These are phyloP conservation scores for Furcasterigmium sp. DNA, from an alignment of 2,329 filamentous ascomycete species.

Conservation along the genomic window DNA sequence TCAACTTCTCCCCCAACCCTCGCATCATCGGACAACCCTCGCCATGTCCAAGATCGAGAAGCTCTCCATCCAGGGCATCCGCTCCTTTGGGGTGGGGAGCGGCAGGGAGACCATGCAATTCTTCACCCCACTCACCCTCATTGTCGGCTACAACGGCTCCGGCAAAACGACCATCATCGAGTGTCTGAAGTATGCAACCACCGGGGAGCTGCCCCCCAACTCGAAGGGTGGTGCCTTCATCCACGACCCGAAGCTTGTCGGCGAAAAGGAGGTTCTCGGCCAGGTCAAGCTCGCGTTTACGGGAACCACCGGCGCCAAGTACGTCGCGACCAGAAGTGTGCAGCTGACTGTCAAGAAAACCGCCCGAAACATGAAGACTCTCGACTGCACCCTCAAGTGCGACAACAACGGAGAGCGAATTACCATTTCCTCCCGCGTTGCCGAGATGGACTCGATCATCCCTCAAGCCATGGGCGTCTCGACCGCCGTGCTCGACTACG, in stretches of 20 bases:
- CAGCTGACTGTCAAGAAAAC: slow-evolving; percentile 85
- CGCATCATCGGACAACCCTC: slow-evolving; percentile 6
- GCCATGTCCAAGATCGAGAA: slow-evolving; percentile 80
- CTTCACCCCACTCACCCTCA: slow-evolving; percentile 85
- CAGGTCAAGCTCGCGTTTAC: slow-evolving; percentile 89
- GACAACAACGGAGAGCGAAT: slow-evolving; percentile 74
- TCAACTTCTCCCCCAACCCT: neutral
- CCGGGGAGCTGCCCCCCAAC: slow-evolving; percentile 88
- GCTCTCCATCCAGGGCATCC: slow-evolving; percentile 74
- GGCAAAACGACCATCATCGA: slow-evolving; percentile 99
- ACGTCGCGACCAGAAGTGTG: slow-evolving; percentile 79
- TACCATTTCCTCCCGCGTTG: slow-evolving; percentile 72
- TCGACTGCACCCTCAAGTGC: slow-evolving; percentile 75
- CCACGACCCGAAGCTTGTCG: slow-evolving; percentile 89
- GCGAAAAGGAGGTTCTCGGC: slow-evolving; percentile 83
- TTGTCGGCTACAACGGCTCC: slow-evolving; percentile 95
- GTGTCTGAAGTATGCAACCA: slow-evolving; percentile 96
- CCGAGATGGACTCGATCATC: slow-evolving; percentile 78
- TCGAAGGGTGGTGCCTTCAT: slow-evolving; percentile 89
- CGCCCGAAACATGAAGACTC: slow-evolving; percentile 69
- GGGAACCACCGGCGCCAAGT: slow-evolving; percentile 69
- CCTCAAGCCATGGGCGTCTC: slow-evolving; percentile 86
- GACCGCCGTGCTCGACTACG: slow-evolving; percentile 81
- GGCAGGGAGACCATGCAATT: slow-evolving; percentile 78
- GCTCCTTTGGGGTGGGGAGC: slow-evolving; percentile 73